Evolutionary conservation across 768 basidiomycete species (phyloP).

Genomic region (Megacollybia marginata): DNA sequence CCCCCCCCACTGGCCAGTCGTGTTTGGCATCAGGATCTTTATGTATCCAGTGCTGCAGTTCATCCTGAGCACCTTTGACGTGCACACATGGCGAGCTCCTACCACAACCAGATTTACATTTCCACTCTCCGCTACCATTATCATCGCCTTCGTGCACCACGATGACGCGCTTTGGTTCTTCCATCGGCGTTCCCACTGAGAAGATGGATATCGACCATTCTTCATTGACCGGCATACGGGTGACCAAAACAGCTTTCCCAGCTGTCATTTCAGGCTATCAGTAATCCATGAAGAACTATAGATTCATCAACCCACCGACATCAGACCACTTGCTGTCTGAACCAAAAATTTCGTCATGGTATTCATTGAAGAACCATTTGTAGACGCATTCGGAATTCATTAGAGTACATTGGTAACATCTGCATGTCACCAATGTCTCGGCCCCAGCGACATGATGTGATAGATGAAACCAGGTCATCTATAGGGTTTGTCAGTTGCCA

Average conservation of each 20-base stretch:
- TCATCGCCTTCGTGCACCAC: background rate
- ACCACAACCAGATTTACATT: background rate
- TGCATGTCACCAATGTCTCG: background rate
- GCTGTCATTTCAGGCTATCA: background rate
- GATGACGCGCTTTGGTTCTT: background rate
- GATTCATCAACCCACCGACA: background rate
- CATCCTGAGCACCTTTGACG: background rate
- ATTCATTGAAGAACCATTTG: background rate
- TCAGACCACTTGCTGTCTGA: background rate
- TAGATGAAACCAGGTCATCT: background rate
- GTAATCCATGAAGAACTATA: background rate
- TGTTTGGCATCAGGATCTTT: background rate
- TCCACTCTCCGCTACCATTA: background rate
- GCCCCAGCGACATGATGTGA: background rate
- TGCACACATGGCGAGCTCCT: background rate
- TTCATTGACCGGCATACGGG: background rate
- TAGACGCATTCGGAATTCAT: background rate
- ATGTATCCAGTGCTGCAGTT: background rate
- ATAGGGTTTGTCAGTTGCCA: background rate
- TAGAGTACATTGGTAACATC: background rate
- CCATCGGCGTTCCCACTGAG: background rate
- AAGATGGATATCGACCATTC: background rate
- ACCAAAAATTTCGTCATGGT: background rate
- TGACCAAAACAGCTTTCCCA: background rate
- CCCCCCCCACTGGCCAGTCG: background rate